Evolutionary conservation across 116 monocot species (phyloP), one percentile per base, ranked within the genome.

Genomic region (Zostera marina): DNA sequence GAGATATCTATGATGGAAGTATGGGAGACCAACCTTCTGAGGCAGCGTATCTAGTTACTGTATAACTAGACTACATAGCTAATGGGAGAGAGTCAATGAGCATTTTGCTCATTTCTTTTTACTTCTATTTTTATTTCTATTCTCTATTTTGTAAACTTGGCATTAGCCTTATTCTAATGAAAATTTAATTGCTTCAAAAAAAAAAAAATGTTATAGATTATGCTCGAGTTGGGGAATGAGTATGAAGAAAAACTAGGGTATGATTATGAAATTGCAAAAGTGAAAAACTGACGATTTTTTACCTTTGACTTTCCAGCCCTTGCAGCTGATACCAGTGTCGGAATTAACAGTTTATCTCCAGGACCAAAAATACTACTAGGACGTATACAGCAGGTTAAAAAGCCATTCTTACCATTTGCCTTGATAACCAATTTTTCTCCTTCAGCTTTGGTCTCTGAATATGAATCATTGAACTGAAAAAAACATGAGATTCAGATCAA

Each of bases 321-420:
- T 66, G 90, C 96, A 77, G 85, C 85, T 77, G 80, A 43, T 65
- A 73, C 90, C 23, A 98, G 49, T 15, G 96, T 83, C 19, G 90
- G 96, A 21, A 98, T 86, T 60, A 98, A 41, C 58, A 98, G 72
- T 72, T 56, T 80, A 70, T 98, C 96, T 67, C 96, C 96, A 59
- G 90, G 96, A 8, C 96, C 96, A 64, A 98, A 98, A 62, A 98
- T 98, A 66, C 96, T 98, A 66, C 90, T 98, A 39, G 96, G 96
- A 10, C 96, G 82, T 54, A 98, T 98, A 65, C 90, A 89, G 46
- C 86, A 98, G n/a, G 96, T 90, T 38, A 98, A 66, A 58, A 98
- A 90, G 13, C 78, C 89, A 74, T 67, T 62, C 61, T 54, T 76
- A 53, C 90, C 90, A 81, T 86, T 98, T 62, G 85, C 96, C 66